phyloP scores from a whole-genome alignment of 805 yeast genomes.

The Candida ovalis region DNA sequence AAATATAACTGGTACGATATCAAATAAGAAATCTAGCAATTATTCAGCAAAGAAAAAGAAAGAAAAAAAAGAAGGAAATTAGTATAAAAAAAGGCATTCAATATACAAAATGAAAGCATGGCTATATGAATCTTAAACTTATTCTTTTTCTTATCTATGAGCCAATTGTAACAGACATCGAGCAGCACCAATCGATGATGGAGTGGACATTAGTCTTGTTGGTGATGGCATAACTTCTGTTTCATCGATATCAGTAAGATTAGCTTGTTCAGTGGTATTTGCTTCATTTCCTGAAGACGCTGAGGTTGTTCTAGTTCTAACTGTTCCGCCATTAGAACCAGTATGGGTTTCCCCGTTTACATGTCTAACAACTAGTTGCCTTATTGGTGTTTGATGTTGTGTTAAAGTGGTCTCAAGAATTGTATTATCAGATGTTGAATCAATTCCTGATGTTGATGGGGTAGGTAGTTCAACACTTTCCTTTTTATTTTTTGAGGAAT shows the following conservation, averaged over 20 bases:
- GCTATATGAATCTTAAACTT: no score
- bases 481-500: neutral
- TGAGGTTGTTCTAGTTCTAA: neutral
- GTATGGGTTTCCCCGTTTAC: neutral
- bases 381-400: slow-evolving; percentile 3
- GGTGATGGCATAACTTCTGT: slow-evolving; percentile 35
- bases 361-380: neutral
- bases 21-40: no score
- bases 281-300: neutral
- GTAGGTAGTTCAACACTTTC: neutral
- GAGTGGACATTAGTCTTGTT: slow-evolving; percentile 38
- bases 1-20: no score
- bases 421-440: slow-evolving; percentile 10
- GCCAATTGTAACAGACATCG: slow-evolving; percentile 40
- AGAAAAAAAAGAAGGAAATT: no score
- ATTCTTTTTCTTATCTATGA: slow-evolving; percentile 23
- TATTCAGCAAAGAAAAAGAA: no score
- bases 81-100: no score
- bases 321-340: neutral
- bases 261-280: neutral
- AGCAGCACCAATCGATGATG: slow-evolving; percentile 47
- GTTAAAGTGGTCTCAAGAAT: slow-evolving; percentile 7
- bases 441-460: slow-evolving; percentile 1
- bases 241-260: slow-evolving; percentile 12
- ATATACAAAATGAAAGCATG: no score